A percentile compares a stretch with the other conserved stretches of the same genome.
Evolutionary conservation across 2,329 filamentous ascomycete genomes (phyloP).

Genomic region (Pseudonectria foliicola): DNA sequence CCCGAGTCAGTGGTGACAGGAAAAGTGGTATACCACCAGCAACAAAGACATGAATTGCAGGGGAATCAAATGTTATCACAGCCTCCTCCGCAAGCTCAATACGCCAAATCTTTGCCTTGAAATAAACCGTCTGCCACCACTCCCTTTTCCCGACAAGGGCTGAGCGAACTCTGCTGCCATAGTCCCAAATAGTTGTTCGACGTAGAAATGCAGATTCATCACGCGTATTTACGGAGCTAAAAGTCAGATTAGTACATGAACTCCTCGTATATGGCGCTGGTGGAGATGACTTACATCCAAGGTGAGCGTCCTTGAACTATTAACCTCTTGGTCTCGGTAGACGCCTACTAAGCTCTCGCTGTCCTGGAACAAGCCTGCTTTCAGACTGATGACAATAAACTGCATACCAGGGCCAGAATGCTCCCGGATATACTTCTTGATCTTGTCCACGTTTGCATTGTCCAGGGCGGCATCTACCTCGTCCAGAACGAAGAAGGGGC

Average conservation of each 20-base stretch:
- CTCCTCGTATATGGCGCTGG: not conserved
- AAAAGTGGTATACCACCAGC: too few species aligned
- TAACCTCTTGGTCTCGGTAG: constrained; percentile 89
- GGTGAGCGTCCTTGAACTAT: constrained; percentile 85
- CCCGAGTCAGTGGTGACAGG: too few species aligned
- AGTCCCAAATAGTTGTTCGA: too few species aligned
- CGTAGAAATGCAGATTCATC: constrained; percentile 6
- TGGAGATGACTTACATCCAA: constrained; percentile 69
- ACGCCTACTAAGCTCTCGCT: constrained; percentile 94
- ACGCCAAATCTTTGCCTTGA: too few species aligned
- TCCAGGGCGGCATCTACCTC: constrained; percentile 98
- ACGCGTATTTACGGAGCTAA: constrained; percentile 30
- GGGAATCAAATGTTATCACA: too few species aligned
- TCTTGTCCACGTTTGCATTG: constrained; percentile 91
- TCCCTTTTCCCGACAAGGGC: too few species aligned
- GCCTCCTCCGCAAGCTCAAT: too few species aligned
- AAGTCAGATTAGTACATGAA: constrained; percentile 6
- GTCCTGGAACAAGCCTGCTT: constrained; percentile 91
- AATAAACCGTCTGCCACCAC: too few species aligned
- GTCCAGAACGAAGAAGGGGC: constrained; percentile 95
- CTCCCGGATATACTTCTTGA: constrained; percentile 92
- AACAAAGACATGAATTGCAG: too few species aligned
- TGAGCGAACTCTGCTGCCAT: too few species aligned
- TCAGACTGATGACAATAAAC: constrained; percentile 96
- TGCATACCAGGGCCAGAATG: constrained; percentile 97